Evolutionary conservation across 306 rosid species (phyloP).

Genomic region (Datisca glomerata): DNA sequence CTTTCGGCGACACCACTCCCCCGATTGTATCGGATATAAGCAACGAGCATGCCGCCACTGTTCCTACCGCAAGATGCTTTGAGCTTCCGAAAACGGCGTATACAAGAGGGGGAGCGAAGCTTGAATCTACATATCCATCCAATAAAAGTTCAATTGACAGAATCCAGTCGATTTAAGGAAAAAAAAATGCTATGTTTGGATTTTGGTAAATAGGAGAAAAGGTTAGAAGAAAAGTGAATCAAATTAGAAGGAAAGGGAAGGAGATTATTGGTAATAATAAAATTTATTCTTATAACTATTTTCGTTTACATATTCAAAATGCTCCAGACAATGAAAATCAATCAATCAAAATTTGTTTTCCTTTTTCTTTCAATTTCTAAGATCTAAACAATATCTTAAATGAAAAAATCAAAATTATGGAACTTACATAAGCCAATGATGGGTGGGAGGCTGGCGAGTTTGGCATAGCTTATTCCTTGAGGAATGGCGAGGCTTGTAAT

Average conservation of each 20-base stretch:
- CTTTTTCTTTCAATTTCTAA: too few species aligned
- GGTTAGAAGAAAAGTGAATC: too few species aligned
- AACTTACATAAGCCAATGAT: conserved; percentile 68
- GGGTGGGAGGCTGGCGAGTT: conserved; percentile 58
- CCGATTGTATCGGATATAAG: conserved; percentile 33
- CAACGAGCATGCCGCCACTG: conserved; percentile 66
- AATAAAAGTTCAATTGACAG: too few species aligned
- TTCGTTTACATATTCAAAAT: too few species aligned
- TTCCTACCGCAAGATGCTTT: conserved; percentile 82
- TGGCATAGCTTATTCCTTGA: conserved; percentile 86
- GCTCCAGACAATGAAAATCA: too few species aligned
- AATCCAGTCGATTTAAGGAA: too few species aligned
- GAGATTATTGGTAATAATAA: too few species aligned
- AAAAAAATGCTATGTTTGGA: too few species aligned
- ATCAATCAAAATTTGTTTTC: not conserved
- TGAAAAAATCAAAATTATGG: not conserved
- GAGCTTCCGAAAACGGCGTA: conserved; percentile 74
- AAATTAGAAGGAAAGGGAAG: too few species aligned
- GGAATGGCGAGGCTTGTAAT: conserved; percentile 88
- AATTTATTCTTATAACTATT: too few species aligned
- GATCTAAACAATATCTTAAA: too few species aligned
- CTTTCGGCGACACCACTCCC: conserved; percentile 16
- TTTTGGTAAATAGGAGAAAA: too few species aligned
- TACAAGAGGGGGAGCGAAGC: conserved; percentile 70
- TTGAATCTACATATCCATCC: conserved; percentile 47